Evolutionary conservation across 2,329 filamentous ascomycete genomes (phyloP).

Genomic region (Neonectria coccinea): DNA sequence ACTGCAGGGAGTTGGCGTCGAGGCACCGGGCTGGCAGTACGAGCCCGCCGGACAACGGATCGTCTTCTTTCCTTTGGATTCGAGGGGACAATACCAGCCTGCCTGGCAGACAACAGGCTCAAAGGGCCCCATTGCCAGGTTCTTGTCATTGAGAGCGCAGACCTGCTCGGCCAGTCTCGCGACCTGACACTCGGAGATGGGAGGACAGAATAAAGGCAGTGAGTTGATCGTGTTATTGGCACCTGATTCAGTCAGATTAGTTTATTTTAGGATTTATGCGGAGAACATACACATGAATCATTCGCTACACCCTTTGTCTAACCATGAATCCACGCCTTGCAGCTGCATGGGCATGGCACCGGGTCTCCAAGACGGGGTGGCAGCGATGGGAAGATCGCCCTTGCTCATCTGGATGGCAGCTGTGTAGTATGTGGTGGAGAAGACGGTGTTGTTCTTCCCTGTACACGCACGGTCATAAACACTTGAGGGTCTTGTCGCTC

Average conservation of each 20-base stretch:
- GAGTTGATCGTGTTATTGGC: constrained; percentile 60
- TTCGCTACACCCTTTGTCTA: constrained; percentile 51
- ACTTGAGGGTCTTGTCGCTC: constrained; percentile 43
- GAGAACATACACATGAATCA: constrained; percentile 57
- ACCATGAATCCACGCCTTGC: constrained; percentile 53
- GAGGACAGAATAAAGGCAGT: constrained; percentile 58
- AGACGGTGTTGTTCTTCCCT: constrained; percentile 54
- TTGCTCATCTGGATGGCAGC: constrained; percentile 42
- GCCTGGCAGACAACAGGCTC: constrained; percentile 64
- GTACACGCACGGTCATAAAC: constrained; percentile 57
- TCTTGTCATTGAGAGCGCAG: constrained; percentile 49
- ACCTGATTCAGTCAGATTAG: constrained; percentile 44
- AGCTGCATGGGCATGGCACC: constrained; percentile 56
- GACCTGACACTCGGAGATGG: constrained; percentile 52
- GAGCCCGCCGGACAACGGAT: constrained; percentile 59
- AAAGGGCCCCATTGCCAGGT: constrained; percentile 58
- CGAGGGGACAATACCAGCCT: constrained; percentile 61
- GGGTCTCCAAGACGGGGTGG: constrained; percentile 54
- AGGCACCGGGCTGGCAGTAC: constrained; percentile 64
- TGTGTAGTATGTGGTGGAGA: constrained; percentile 56
- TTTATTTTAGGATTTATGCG: neutral
- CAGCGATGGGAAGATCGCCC: constrained; percentile 50
- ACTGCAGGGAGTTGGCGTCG: constrained; percentile 60
- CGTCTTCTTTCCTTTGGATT: constrained; percentile 51
- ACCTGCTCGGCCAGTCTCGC: constrained; percentile 50